Evolutionary conservation across 2,329 filamentous ascomycete species (phyloP).

Genomic region (Ophiocordyceps sinensis): DNA sequence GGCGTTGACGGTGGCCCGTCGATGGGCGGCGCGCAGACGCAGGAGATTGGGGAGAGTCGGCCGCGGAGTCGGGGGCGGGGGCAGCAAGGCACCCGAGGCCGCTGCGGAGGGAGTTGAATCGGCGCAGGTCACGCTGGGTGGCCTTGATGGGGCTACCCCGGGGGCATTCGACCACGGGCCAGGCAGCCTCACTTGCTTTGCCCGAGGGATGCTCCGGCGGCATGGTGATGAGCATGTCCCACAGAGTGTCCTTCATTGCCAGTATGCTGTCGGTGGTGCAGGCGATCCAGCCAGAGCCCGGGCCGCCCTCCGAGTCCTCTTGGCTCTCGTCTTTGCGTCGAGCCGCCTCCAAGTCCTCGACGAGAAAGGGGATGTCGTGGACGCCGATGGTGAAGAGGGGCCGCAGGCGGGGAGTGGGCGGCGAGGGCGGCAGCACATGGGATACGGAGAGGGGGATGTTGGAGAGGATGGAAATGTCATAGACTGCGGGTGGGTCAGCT

Average conservation of each 20-base stretch:
- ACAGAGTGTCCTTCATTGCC: constrained; percentile 70
- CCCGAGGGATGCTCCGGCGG: constrained; percentile 47
- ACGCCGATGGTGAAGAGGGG: constrained; percentile 90
- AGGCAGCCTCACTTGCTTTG: constrained; percentile 42
- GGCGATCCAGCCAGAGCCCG: constrained; percentile 66
- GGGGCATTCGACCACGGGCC: constrained; percentile 61
- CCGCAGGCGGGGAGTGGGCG: constrained; percentile 50
- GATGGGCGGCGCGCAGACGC: constrained; percentile 12
- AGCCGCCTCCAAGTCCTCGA: constrained; percentile 39
- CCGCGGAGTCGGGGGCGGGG: constrained; percentile 5
- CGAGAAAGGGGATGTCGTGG: constrained; percentile 74
- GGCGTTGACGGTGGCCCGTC: constrained; percentile 10
- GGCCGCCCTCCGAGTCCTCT: constrained; percentile 27
- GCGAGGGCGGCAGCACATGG: constrained; percentile 50
- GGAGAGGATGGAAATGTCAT: constrained; percentile 83
- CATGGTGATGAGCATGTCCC: constrained; percentile 79
- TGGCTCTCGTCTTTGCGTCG: constrained; percentile 22
- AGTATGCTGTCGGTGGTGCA: constrained; percentile 94
- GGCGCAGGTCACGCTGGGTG: constrained; percentile 76
- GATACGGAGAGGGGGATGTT: constrained; percentile 67
- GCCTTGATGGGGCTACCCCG: constrained; percentile 58
- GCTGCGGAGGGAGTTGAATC: constrained; percentile 55
- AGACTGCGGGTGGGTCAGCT: constrained; percentile 45
- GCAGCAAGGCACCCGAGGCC: constrained; percentile 39
- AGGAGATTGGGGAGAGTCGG: constrained; percentile 13